A percentile compares a stretch with the other conserved stretches of the same genome.
Evolutionary conservation across 2,329 filamentous ascomycete genomes (phyloP).

Genomic region (Aspergillus fumigatus): DNA sequence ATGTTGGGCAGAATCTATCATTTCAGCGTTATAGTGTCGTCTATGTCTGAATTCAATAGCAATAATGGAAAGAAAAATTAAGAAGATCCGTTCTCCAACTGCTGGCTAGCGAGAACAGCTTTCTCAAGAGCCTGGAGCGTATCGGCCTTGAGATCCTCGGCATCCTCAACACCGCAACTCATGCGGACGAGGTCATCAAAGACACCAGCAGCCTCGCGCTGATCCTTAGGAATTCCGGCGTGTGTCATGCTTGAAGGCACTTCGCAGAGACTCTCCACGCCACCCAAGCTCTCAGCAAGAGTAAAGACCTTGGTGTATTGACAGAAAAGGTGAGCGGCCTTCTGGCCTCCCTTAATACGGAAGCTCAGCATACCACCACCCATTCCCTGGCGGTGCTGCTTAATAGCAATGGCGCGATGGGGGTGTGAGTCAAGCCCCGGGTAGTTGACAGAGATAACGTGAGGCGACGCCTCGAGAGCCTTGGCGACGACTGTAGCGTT

Average conservation of each 20-base stretch:
- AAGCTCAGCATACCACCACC: conserved; percentile 98
- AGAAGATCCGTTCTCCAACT: conserved; percentile 41
- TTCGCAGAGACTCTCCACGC: conserved; percentile 87
- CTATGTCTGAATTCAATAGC: conserved; percentile 2
- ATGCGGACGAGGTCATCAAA: conserved; percentile 91
- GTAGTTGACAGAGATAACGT: conserved; percentile 91
- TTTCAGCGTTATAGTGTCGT: background rate
- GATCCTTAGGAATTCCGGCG: conserved; percentile 83
- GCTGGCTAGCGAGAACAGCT: conserved; percentile 53
- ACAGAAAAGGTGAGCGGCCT: conserved; percentile 88
- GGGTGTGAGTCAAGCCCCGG: conserved; percentile 84
- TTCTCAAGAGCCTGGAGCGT: conserved; percentile 76
- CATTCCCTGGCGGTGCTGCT: conserved; percentile 91
- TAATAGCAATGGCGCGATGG: conserved; percentile 75
- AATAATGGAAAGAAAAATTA: conserved; percentile 1
- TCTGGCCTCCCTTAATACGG: conserved; percentile 80
- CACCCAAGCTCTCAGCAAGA: conserved; percentile 85
- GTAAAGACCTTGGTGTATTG: conserved; percentile 85
- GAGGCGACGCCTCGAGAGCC: conserved; percentile 71
- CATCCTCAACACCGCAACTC: conserved; percentile 92
- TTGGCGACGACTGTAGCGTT: conserved; percentile 76
- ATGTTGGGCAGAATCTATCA: background rate
- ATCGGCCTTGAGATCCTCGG: conserved; percentile 75
- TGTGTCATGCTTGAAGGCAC: conserved; percentile 96
- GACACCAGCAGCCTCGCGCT: conserved; percentile 88